phyloP scores from a whole-genome alignment of 2,329 filamentous ascomycete species.

The Ilyonectria mors-panacis region DNA sequence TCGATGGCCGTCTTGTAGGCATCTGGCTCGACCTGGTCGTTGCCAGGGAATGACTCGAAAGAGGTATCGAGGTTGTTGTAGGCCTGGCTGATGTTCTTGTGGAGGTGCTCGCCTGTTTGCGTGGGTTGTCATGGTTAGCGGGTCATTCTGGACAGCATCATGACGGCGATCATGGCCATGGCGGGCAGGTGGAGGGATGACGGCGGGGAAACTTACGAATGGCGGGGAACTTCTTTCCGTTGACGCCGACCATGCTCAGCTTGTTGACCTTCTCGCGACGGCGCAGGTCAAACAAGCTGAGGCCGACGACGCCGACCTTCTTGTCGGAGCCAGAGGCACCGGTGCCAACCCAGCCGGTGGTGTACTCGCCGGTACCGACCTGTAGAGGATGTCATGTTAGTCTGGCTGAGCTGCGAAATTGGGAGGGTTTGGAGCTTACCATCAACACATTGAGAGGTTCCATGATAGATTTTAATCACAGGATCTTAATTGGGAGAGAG shows the following conservation, averaged over 20 bases:
- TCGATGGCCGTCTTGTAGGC: conserved; percentile 94
- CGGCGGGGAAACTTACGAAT: conserved; percentile 75
- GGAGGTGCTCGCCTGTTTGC: conserved; percentile 79
- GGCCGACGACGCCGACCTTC: conserved; percentile 93
- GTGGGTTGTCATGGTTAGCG: conserved; percentile 27
- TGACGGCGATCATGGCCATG: neutral
- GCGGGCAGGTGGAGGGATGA: neutral
- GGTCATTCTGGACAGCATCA: neutral
- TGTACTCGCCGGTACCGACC: conserved; percentile 97
- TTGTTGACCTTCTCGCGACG: conserved; percentile 89
- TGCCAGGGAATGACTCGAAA: conserved; percentile 86
- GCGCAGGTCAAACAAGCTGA: conserved; percentile 91
- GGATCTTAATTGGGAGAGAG: conserved; percentile 9
- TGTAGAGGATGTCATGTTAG: conserved; percentile 49
- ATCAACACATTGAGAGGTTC: conserved; percentile 78
- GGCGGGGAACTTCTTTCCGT: conserved; percentile 90
- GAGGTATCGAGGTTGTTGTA: conserved; percentile 93
- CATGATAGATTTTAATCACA: conserved; percentile 55
- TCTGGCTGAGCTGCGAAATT: neutral
- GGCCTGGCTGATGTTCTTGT: conserved; percentile 87
- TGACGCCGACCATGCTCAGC: conserved; percentile 91
- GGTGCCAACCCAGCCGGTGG: conserved; percentile 91
- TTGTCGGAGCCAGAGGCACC: conserved; percentile 91
- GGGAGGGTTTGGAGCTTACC: conserved; percentile 60
- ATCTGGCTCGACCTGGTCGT: conserved; percentile 81